Conservation (phyloP, 2,329 filamentous ascomycete genomes). For the Claviceps sorghi region DNA sequence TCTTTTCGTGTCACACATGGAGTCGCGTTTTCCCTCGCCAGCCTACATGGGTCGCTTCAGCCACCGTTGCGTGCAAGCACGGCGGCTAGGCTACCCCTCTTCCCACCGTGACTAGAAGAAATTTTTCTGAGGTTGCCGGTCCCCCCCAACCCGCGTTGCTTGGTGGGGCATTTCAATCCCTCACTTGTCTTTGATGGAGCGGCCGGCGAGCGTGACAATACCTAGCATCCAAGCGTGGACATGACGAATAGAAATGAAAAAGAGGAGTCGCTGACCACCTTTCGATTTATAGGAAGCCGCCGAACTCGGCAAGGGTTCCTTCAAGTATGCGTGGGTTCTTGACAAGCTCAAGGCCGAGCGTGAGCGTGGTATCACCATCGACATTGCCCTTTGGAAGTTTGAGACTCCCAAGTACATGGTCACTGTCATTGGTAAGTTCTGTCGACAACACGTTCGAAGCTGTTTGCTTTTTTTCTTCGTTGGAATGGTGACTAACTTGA, state of each 20-base stretch:
- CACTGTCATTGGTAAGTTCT: conserved; percentile 74
- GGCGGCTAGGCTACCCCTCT: too few species aligned
- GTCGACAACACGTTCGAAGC: too few species aligned
- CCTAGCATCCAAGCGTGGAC: not conserved
- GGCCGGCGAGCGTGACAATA: too few species aligned
- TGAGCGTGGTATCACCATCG: conserved; percentile 99
- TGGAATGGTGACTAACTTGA: too few species aligned
- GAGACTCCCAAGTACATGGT: conserved; percentile 96
- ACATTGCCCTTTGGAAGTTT: conserved; percentile 99
- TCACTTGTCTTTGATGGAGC: too few species aligned
- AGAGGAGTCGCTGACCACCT: not conserved
- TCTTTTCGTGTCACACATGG: conserved; percentile 6
- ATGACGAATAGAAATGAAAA: not conserved
- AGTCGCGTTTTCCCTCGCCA: too few species aligned
- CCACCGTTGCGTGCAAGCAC: too few species aligned
- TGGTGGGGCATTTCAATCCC: too few species aligned
- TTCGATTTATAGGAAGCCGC: conserved; percentile 65
- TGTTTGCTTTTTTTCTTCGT: too few species aligned
- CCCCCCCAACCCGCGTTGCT: too few species aligned
- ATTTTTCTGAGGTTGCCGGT: too few species aligned
- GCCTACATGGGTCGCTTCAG: not conserved
- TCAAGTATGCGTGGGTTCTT: conserved; percentile 99
- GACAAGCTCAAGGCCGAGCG: conserved; percentile 99
- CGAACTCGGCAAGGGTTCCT: conserved; percentile 98
- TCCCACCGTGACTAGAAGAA: too few species aligned